phyloP scores from a whole-genome alignment of 257 asterid species.

The Fraxinus anomala region DNA sequence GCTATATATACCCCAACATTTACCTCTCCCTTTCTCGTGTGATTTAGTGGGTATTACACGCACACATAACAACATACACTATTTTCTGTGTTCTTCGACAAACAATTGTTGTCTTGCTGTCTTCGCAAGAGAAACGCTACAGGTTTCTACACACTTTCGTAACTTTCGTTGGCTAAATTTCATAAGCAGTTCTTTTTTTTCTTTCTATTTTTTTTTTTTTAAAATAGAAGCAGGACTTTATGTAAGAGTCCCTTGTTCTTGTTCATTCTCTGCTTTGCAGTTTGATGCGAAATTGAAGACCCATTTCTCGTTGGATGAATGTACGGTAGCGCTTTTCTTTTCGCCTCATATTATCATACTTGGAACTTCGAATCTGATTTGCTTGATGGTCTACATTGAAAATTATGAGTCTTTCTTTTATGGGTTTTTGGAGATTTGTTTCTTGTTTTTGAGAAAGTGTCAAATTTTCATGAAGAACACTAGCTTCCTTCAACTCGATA shows the following conservation, averaged over 20 bases:
- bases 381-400: slow-evolving; percentile 25
- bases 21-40: not conserved
- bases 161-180: slow-evolving; percentile 6
- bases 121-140: slow-evolving; percentile 25
- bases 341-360: slow-evolving; percentile 10
- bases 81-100: not conserved
- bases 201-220: not conserved
- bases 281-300: slow-evolving; percentile 39
- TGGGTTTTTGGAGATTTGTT: slow-evolving; percentile 22
- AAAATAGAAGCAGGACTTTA: not conserved
- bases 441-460: slow-evolving; percentile 15
- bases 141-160: slow-evolving; percentile 11
- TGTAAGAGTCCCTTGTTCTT: slow-evolving; percentile 8
- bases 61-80: not conserved
- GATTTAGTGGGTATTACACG: too few relatives aligned
- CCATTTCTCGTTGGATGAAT: slow-evolving; percentile 36
- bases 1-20: not conserved
- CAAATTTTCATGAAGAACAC: slow-evolving; percentile 7
- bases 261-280: slow-evolving; percentile 21
- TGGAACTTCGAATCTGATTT: slow-evolving; percentile 47
- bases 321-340: slow-evolving; percentile 34
- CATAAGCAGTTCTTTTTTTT: slow-evolving; percentile 12
- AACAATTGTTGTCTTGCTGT: not conserved
- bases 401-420: slow-evolving; percentile 10
- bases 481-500: not conserved